Evolutionary conservation across 352 stramenopile species (phyloP), one percentile per base, ranked within the genome.

Genomic region (Discostella stelligera): DNA sequence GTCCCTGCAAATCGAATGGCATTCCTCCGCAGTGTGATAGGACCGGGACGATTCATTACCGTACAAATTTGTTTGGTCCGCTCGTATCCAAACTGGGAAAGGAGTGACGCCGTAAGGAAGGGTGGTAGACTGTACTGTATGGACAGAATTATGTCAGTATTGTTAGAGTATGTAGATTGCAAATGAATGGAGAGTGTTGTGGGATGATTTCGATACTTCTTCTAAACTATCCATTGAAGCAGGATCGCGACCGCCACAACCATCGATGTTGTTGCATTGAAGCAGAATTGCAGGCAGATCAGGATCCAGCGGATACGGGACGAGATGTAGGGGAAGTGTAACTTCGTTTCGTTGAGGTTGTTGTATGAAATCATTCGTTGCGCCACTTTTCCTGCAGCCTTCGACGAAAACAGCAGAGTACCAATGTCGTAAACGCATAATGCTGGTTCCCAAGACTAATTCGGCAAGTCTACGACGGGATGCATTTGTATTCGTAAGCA

Each of bases 21-120:
- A 66, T 83, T 84, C 49, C 60, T 79, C 53, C 81, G 59, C 18
- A 88, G 63, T 25, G 77, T 85, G 3, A 88, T 71, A 14, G 81
- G 81, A n/a, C 81, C 81, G 20, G 73, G 77, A n/a, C 59, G 9
- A 58, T 80, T 84, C 27, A 67, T 79, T 8, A 78, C 6, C 11
- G 9, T 23, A 20, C 56, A 77, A 53, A 88, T 79, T 53, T 68
- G n/a, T 60, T 80, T 58, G 11, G 77, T 66, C 52, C 49, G 50
- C 20, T 61, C 21, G n/a, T 49, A 55, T 23, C 81, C 81, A 60
- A 79, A 85, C 48, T 83, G 73, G 5, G 63, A 49, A 11, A 80
- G 11, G n/a, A 82, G 50, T 41, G 66, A 65, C 44, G 54, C 32
- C 25, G 64, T 59, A 8, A 88, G 49, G 49, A 83, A 88, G 0